Evolutionary conservation across 2,329 filamentous ascomycete species (phyloP).

Genomic region (Ophiostoma australiae): DNA sequence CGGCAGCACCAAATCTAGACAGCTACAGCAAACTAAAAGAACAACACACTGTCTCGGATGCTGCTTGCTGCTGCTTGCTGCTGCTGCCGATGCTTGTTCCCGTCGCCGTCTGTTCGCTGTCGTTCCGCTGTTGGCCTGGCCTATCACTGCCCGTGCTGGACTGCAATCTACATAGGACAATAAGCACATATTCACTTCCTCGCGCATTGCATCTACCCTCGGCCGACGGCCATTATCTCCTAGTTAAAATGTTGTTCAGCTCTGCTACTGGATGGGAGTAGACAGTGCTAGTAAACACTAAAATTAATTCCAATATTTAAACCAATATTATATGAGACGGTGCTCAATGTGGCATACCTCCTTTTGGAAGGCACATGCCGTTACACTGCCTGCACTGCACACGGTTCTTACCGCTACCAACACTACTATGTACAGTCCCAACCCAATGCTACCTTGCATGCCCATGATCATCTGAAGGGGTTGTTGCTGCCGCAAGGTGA

Average conservation of each 20-base stretch:
- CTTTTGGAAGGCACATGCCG: background rate
- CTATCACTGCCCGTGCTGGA: too few species aligned
- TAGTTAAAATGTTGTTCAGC: background rate
- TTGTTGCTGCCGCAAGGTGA: background rate
- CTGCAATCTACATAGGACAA: too few species aligned
- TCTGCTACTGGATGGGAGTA: background rate
- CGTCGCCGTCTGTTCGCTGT: background rate
- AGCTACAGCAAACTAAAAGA: background rate
- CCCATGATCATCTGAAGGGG: background rate
- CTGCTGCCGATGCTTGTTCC: background rate
- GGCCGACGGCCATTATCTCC: background rate
- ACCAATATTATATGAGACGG: background rate
- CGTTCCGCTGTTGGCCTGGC: too few species aligned
- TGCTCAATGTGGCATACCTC: background rate
- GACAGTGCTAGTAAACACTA: too few species aligned
- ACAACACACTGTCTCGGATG: background rate
- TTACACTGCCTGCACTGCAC: background rate
- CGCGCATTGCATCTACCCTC: background rate
- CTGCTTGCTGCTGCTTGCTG: background rate
- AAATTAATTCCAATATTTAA: too few species aligned
- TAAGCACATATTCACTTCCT: background rate
- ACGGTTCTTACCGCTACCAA: background rate
- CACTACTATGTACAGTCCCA: too few species aligned
- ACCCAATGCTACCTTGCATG: background rate
- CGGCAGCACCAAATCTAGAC: too few species aligned